Percentiles rank a stretch among this genome's conserved stretches.
These are phyloP conservation scores for Taiozyma sp. DNA, from an alignment of 1,139 yeast species.

Conservation along the genomic window DNA sequence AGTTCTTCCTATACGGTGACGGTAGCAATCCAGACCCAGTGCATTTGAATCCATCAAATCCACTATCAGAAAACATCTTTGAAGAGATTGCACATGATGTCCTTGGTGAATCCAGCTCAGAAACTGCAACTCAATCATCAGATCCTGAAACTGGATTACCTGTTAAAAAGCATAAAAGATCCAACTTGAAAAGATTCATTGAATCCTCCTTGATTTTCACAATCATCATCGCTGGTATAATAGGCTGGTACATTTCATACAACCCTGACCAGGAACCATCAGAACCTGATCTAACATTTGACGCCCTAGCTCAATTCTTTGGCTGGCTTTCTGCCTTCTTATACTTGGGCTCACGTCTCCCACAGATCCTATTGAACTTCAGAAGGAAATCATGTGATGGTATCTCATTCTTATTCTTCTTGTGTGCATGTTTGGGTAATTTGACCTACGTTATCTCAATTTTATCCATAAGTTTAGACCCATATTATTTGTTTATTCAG, in stretches of 20 bases:
- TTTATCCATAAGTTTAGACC: slow-evolving; percentile 66
- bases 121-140: slow-evolving; percentile 8
- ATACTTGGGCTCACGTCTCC: slow-evolving; percentile 84
- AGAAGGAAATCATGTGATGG: slow-evolving; percentile 91
- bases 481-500: slow-evolving; percentile 69
- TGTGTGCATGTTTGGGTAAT: slow-evolving; percentile 92
- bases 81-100: slow-evolving; percentile 42
- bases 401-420: slow-evolving; percentile 82
- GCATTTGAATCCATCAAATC: slow-evolving; percentile 88
- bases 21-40: slow-evolving; percentile 52
- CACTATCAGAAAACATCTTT: slow-evolving; percentile 64
- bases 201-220: slow-evolving; percentile 62
- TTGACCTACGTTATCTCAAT: slow-evolving; percentile 85
- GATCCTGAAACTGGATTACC: slow-evolving; percentile 2
- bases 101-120: slow-evolving; percentile 17
- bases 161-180: slow-evolving; percentile 7
- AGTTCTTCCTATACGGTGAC: slow-evolving; percentile 70
- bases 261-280: slow-evolving; percentile 27
- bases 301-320: slow-evolving; percentile 77
- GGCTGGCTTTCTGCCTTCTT: slow-evolving; percentile 90
- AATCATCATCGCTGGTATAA: slow-evolving; percentile 71
- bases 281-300: slow-evolving; percentile 46
- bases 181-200: slow-evolving; percentile 20
- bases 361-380: slow-evolving; percentile 81
- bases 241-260: slow-evolving; percentile 82